Evolutionary conservation across 176 grass and related monocot genomes (phyloP), one percentile per base, ranked within the genome.

Genomic region (Oryza coarctata): DNA sequence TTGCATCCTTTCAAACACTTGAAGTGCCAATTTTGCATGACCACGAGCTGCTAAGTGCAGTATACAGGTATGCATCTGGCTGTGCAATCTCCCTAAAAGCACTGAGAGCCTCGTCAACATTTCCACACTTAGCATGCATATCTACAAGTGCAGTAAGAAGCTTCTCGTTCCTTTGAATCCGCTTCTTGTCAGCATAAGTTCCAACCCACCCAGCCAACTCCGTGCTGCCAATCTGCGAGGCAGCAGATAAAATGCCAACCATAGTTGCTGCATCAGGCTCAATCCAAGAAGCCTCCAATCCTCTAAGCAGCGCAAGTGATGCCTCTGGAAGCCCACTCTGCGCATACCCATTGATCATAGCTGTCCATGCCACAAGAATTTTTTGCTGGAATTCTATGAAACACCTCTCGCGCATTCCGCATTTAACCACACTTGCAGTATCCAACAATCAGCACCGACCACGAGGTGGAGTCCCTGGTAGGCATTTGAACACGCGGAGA

Each of bases 41-140:
- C 93, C 93, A 89, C 92, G 93, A 39, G 93, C 80, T 2, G 89
- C 93, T 92, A 58, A 94, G 80, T 68, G 89, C 89, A 61, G 89
- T 92, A 70, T 94, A 94, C 12, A 87, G 83, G 80, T 92, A 92
- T 7, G 87, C 89, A 81, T 92, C 89, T 0, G 87, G 93, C 25
- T 71, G 83, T 80, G 79, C 22, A 38, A 94, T 92, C 82, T 92
- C 85, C 40, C 88, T 82, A 55, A 94, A 94, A 50, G 45, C 81
- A 68, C 35, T 50, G 38, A 89, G 79, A 65, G 89, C 89, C 74
- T 90, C 49, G 35, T 89, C 85, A 3, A 94, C 85, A 68, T 94
- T 94, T 12, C 87, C 89, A 2, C 93, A 92, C 75, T 92, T 94
- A 49, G 89, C 84, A 14, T 90, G 87, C 93, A 94, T 90, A 84